These are phyloP conservation scores for Anethum foeniculum DNA, from an alignment of 140 eudicot genomes.

Conservation along the genomic window DNA sequence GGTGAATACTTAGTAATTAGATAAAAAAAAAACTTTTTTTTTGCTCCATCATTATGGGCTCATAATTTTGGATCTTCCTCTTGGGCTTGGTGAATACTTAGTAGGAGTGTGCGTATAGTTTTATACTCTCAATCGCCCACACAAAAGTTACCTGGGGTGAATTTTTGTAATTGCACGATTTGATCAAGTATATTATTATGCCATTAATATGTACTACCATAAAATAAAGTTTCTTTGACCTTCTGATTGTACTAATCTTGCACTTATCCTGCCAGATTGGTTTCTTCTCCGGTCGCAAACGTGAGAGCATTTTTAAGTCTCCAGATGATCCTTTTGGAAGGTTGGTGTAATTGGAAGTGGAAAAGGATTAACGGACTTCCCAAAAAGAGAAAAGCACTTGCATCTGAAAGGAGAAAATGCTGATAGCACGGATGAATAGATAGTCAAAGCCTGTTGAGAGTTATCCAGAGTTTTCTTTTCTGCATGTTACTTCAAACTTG, in stretches of 20 bases:
- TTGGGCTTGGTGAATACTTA: background rate
- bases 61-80: background rate
- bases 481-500: background rate
- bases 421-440: slow-evolving; percentile 54
- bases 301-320: slow-evolving; percentile 95
- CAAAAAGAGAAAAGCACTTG: slow-evolving; percentile 81
- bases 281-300: slow-evolving; percentile 88
- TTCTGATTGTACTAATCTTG: too few relatives aligned
- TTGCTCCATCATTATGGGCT: background rate
- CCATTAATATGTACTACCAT: too few relatives aligned
- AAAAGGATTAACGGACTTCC: slow-evolving; percentile 93
- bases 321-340: slow-evolving; percentile 95
- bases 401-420: slow-evolving; percentile 92
- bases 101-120: background rate
- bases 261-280: slow-evolving; percentile 43
- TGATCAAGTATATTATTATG: too few relatives aligned
- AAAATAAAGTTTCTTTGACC: background rate
- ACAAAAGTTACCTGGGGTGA: too few relatives aligned
- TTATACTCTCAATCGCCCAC: background rate
- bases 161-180: too few relatives aligned
- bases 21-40: too few relatives aligned
- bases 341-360: slow-evolving; percentile 99
- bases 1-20: too few relatives aligned
- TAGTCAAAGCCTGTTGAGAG: background rate
- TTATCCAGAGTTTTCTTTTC: background rate